Evolutionary conservation across 2,329 filamentous ascomycete genomes (phyloP), one percentile per base, ranked within the genome.

Genomic region (Colletotrichum falcatum): DNA sequence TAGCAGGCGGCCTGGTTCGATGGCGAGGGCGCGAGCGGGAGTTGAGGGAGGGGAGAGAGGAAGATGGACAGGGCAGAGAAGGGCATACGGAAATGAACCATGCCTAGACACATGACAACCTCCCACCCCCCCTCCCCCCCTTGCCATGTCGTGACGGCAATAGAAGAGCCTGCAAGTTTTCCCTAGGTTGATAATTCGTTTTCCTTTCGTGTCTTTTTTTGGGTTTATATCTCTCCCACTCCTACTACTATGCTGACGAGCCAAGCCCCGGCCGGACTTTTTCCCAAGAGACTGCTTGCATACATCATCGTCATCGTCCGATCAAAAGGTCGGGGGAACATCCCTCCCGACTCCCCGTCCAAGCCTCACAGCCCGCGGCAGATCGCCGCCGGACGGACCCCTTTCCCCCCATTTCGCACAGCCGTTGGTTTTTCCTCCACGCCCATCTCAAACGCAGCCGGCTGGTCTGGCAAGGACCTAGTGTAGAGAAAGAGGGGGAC

Each of bases 21-120:
- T 61, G 8, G 8, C 20, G 18, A 35, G 14, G 58, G 30, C 44
- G 16, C 30, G 59, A 61, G 16, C 28, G 9, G 58, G 30, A n/a
- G 16, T 46, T 48, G 58, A 18, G 26, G 30, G 59, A 49, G 30
- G 44, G 9, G 16, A 37, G 37, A 28, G 23, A n/a, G n/a, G n/a
- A n/a, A n/a, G n/a, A n/a, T n/a, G n/a, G n/a, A n/a, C n/a, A n/a
- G 35, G 14, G 4, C 3, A 42, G 26, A 53, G 33, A 30, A 54
- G 20, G 18, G 28, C n/a, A 39, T 35, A 23, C 23, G 33, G 51
- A 46, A 16, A 37, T 4, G 5, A n/a, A 20, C 11, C n/a, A n/a
- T n/a, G n/a, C n/a, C 42, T 8, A 49, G 28, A 26, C 66, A 66
- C 66, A 69, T 54, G 62, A 66, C 62, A 33, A 14, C 62, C 28